A percentile compares a stretch with the other conserved stretches of the same genome.
Conservation (phyloP, 805 yeast species). For the Tetrapisispora fleetii region DNA sequence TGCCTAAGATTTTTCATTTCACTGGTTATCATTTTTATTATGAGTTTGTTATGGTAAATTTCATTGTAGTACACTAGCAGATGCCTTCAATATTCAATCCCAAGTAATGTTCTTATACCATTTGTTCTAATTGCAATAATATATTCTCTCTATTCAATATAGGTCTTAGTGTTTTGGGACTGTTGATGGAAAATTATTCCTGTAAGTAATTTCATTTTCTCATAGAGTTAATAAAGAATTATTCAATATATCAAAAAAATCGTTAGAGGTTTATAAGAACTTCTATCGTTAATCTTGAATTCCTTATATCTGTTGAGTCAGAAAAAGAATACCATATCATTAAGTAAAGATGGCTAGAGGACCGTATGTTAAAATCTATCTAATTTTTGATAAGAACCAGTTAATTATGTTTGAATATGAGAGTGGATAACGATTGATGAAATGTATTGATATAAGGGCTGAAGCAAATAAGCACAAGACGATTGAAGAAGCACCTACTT, state of each 20-base stretch:
- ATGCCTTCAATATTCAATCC: no score
- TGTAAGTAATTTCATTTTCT: neutral
- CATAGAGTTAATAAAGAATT: neutral
- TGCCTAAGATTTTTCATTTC: no score
- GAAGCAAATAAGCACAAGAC: neutral
- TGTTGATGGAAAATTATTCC: neutral
- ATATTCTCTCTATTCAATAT: neutral
- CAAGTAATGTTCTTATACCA: neutral
- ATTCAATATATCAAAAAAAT: neutral
- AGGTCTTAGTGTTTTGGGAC: neutral
- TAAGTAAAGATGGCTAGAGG: conserved; percentile 61
- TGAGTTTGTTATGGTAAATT: no score
- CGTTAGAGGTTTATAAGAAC: no score
- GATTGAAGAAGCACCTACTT: neutral
- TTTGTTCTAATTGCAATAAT: neutral
- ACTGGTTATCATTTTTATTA: no score
- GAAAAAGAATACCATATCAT: conserved; percentile 7
- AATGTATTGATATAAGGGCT: neutral
- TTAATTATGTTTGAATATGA: neutral
- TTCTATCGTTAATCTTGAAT: neutral
- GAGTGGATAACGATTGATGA: neutral
- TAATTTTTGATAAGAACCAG: neutral
- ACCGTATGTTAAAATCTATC: conserved; percentile 40
- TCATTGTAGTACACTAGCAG: no score
- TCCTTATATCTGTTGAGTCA: neutral